Conservation (phyloP, 768 basidiomycete species). For the Pleurotus citrinopileatus region DNA sequence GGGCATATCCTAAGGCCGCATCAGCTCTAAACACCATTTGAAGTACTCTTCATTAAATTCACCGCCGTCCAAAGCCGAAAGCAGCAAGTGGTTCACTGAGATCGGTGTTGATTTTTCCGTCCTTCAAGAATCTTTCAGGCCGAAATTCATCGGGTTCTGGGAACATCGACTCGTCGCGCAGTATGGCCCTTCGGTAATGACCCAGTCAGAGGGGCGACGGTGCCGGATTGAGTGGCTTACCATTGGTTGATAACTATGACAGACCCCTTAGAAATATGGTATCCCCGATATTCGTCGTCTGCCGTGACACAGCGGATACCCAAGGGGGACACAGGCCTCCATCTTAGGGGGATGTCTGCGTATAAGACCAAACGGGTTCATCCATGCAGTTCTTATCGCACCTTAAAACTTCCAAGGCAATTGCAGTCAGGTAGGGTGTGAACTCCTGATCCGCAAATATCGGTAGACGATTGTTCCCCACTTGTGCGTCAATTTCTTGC, state of each 20-base stretch:
- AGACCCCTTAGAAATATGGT: not conserved
- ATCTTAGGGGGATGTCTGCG: not conserved
- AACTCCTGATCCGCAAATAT: slow-evolving; percentile 11
- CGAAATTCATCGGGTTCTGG: slow-evolving; percentile 16
- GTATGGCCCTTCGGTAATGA: slow-evolving; percentile 14
- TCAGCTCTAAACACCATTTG: too few relatives aligned
- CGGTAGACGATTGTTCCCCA: slow-evolving; percentile 17
- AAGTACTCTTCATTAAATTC: not conserved
- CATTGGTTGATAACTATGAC: not conserved
- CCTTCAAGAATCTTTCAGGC: slow-evolving; percentile 13
- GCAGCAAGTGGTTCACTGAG: not conserved
- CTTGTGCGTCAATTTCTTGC: slow-evolving; percentile 17
- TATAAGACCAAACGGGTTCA: not conserved
- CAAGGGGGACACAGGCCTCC: not conserved
- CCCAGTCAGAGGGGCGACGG: not conserved
- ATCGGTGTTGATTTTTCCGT: slow-evolving; percentile 11
- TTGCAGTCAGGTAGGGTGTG: slow-evolving; percentile 32
- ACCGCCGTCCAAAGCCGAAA: not conserved
- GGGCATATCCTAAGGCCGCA: not conserved
- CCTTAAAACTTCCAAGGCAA: slow-evolving; percentile 36
- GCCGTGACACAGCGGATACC: not conserved
- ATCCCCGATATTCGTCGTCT: not conserved
- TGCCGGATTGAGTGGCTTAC: not conserved
- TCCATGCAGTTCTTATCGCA: too few relatives aligned
- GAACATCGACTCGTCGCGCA: slow-evolving; percentile 14